These are phyloP conservation scores for Solanum etuberosum DNA, from an alignment of 257 asterid species.

Conservation along the genomic window DNA sequence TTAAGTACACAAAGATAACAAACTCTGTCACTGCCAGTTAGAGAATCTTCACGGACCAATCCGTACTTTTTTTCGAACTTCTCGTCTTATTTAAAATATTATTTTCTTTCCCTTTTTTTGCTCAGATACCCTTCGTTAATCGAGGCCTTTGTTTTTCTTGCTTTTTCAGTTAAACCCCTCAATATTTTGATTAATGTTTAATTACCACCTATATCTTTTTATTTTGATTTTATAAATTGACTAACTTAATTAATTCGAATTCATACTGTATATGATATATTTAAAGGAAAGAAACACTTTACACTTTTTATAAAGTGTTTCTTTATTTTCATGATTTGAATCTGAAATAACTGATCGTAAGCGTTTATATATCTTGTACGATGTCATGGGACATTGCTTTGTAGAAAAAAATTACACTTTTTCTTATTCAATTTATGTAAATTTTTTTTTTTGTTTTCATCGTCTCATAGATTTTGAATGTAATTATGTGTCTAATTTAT, in stretches of 20 bases:
- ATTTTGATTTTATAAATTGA: no score
- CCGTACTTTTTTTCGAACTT: conserved; percentile 15
- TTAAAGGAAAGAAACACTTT: no score
- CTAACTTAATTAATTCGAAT: not conserved
- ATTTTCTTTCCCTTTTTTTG: not conserved
- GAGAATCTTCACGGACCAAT: conserved; percentile 14
- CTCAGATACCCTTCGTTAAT: conserved; percentile 8
- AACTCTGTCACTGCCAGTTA: conserved; percentile 14
- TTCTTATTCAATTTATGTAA: no score
- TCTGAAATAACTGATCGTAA: no score
- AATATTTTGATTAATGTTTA: not conserved
- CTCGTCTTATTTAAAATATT: not conserved
- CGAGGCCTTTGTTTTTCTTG: not conserved
- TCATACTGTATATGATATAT: no score
- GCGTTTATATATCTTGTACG: no score
- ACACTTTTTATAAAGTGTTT: no score
- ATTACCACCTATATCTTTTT: not conserved
- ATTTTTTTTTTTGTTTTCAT: no score
- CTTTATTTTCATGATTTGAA: no score
- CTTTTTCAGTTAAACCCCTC: not conserved
- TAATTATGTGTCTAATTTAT: not conserved
- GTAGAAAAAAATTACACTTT: no score
- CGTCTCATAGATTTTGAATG: no score
- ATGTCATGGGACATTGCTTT: no score
- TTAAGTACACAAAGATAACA: conserved; percentile 21